Evolutionary conservation across 139 green algal genomes (phyloP), one percentile per base, ranked within the genome.

Genomic region (Chlamydomonas asymmetrica): DNA sequence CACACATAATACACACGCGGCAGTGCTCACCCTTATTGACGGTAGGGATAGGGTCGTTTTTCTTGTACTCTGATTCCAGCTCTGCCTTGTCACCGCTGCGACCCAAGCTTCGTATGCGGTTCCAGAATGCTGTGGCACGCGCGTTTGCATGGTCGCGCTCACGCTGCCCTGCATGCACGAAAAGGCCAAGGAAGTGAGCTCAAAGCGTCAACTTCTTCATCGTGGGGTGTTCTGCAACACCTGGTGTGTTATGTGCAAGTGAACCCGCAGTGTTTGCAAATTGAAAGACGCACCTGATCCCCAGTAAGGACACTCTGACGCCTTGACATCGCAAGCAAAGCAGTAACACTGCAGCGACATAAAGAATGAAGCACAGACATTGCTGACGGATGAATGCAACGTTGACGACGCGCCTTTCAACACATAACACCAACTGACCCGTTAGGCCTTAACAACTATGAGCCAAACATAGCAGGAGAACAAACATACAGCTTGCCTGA

Each of bases 291-390:
- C 52, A 75, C 86, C 84, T 23, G 56, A 71, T 18, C 87, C 87
- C 87, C 87, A 91, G 27, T 65, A 62, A 6, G 37, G 20, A 57
- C 85, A 91, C 5, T 84, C 40, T 1, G 41, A 43, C 0, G 82
- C 87, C 5, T 71, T 69, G 22, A 63, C 62, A 61, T 91, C 87
- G 54, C 87, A 91, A 22, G 88, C 73, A 29, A 50, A 86, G 76
- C 87, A 91, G 71, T 65, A 89, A 76, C 87, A 91, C 81, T 89
- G 86, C 73, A 52, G 45, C n/a, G n/a, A n/a, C n/a, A n/a, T n/a
- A n/a, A n/a, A n/a, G n/a, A n/a, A n/a, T n/a, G n/a, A n/a, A n/a
- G n/a, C n/a, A n/a, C n/a, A n/a, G n/a, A n/a, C n/a, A n/a, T n/a
- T n/a, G n/a, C n/a, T n/a, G n/a, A n/a, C n/a, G n/a, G n/a, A n/a